phyloP scores from a whole-genome alignment of 306 rosid species.

The Dryas octopetala region DNA sequence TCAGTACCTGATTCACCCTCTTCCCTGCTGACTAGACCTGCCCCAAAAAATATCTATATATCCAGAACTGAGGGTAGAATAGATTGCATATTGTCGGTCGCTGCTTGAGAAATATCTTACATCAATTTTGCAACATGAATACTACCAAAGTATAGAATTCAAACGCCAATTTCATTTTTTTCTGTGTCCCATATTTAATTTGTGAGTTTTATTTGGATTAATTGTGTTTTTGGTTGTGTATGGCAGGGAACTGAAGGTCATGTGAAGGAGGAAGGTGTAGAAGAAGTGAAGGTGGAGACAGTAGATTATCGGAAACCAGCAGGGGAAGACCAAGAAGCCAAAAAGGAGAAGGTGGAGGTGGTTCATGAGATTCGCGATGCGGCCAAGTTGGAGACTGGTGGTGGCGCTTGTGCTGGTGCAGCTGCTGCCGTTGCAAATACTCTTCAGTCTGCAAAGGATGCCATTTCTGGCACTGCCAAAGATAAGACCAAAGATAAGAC shows the following conservation, averaged over 20 bases:
- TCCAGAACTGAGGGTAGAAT: neutral
- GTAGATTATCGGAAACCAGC: slow-evolving; percentile 33
- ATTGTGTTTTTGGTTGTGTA: too few relatives aligned
- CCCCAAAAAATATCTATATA: neutral
- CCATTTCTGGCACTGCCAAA: slow-evolving; percentile 26
- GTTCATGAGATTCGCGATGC: slow-evolving; percentile 34
- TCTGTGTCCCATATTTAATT: too few relatives aligned
- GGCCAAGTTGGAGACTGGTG: neutral
- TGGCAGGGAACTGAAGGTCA: slow-evolving; percentile 28
- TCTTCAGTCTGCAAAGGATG: slow-evolving; percentile 30
- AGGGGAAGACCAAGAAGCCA: slow-evolving; percentile 22
- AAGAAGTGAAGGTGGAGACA: slow-evolving; percentile 30
- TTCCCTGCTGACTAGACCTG: neutral
- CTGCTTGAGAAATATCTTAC: neutral
- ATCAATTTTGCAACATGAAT: neutral
- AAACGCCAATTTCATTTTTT: neutral
- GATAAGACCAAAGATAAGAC: slow-evolving; percentile 10
- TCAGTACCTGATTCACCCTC: neutral
- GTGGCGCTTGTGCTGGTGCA: slow-evolving; percentile 25
- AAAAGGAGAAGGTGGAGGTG: slow-evolving; percentile 13
- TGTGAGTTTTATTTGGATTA: neutral
- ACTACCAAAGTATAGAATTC: neutral
- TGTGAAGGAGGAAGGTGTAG: slow-evolving; percentile 26
- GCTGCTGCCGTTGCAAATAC: slow-evolving; percentile 18
- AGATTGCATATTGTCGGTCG: neutral